Evolutionary conservation across 441 rosid species (phyloP).

Genomic region (Aleurites moluccanus): DNA sequence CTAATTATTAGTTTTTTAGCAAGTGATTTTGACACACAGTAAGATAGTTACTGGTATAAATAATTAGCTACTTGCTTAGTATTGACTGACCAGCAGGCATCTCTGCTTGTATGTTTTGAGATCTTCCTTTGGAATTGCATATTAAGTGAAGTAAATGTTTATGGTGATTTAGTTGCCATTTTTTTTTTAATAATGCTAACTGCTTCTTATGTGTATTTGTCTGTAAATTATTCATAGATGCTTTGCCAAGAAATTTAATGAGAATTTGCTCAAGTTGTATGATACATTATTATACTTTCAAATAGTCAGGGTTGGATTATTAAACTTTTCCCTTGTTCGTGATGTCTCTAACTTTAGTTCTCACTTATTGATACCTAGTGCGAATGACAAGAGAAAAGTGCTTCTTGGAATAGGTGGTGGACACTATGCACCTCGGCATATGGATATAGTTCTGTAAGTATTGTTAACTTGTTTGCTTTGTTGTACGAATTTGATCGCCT

Average conservation of each 20-base stretch:
- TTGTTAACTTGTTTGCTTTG: not conserved
- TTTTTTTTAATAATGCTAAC: not conserved
- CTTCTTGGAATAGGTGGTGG: constrained; percentile 92
- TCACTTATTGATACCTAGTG: constrained; percentile 37
- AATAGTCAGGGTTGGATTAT: not conserved
- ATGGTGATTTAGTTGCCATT: not conserved
- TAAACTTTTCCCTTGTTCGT: not conserved
- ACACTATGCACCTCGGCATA: constrained; percentile 91
- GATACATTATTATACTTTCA: not conserved
- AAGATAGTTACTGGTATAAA: not conserved
- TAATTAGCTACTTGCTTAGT: not conserved
- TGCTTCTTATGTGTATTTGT: not conserved
- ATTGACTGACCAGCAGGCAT: not conserved
- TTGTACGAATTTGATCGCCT: not conserved
- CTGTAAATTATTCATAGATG: not conserved
- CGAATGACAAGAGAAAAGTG: constrained; percentile 52
- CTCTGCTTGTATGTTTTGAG: not conserved
- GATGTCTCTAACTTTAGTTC: constrained; percentile 8
- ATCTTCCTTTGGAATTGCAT: not conserved
- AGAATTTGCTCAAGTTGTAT: not conserved
- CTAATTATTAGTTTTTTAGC: constrained; percentile 9
- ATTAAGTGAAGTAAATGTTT: not conserved
- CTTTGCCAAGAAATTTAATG: not conserved
- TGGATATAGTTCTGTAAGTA: constrained; percentile 79
- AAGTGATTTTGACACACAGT: not conserved